Evolutionary conservation across 2,329 filamentous ascomycete genomes (phyloP).

Genomic region (Xylaria digitata): DNA sequence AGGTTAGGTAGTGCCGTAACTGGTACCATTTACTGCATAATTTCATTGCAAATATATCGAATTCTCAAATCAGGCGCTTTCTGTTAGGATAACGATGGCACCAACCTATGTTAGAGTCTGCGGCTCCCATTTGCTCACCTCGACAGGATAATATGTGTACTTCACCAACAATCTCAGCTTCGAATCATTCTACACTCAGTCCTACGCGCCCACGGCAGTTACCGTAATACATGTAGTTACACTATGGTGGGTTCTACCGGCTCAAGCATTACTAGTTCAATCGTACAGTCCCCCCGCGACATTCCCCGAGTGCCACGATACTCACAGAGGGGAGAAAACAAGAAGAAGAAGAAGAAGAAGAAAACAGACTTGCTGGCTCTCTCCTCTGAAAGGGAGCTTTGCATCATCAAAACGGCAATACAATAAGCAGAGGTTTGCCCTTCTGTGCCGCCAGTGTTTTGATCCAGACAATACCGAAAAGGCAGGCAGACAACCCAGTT

Average conservation of each 20-base stretch:
- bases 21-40: not conserved
- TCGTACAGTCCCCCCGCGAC: not conserved
- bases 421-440: not conserved
- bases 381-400: not conserved
- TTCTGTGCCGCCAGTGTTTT: not conserved
- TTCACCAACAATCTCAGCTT: not conserved
- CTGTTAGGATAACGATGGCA: not conserved
- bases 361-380: not conserved
- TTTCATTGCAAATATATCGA: not conserved
- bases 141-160: slow-evolving; percentile 1
- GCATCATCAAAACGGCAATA: not conserved
- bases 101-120: not conserved
- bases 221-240: not conserved
- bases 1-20: not conserved
- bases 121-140: not conserved
- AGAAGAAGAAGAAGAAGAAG: not conserved
- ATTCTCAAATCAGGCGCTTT: not conserved
- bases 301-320: not conserved
- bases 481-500: not conserved
- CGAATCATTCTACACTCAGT: not conserved
- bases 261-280: not conserved
- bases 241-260: not conserved
- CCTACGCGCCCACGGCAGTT: not conserved
- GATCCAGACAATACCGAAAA: not conserved
- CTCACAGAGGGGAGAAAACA: too few relatives aligned